phyloP scores from a whole-genome alignment of 2,329 filamentous ascomycete genomes.

The Pseudogymnoascus sp. region DNA sequence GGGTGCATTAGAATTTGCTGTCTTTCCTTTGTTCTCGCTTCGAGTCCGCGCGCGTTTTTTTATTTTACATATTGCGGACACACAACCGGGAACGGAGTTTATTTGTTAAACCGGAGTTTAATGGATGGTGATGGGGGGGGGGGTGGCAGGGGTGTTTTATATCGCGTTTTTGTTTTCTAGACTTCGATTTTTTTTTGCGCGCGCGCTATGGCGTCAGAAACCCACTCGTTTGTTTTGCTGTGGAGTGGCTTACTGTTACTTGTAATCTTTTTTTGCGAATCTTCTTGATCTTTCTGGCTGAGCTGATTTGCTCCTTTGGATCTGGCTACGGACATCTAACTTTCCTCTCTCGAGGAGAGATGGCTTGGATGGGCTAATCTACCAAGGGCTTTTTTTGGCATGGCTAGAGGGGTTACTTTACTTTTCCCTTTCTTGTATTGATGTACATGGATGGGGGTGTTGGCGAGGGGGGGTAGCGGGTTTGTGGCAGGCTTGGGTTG shows the following conservation, averaged over 20 bases:
- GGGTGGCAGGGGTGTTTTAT: not conserved
- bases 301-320: not conserved
- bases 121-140: not conserved
- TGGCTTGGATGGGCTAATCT: not conserved
- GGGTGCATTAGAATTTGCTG: conserved; percentile 4
- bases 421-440: conserved; percentile 5
- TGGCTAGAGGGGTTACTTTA: not conserved
- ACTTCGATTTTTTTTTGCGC: not conserved
- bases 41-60: not conserved
- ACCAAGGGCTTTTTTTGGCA: not conserved
- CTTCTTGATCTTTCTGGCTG: not conserved
- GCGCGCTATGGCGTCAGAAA: not conserved
- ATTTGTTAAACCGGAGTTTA: conserved; percentile 6
- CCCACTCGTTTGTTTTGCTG: not conserved
- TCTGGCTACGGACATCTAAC: not conserved
- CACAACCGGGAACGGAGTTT: not conserved
- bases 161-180: not conserved
- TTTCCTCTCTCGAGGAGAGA: not conserved
- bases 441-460: conserved; percentile 5
- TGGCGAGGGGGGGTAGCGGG: not conserved
- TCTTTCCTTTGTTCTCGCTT: not conserved
- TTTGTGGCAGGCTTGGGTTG: not conserved
- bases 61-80: not conserved
- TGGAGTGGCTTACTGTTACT: conserved; percentile 5
- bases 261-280: conserved; percentile 3